Conservation (phyloP, 345 rosid genomes). For the Streptanthus diversifolius region DNA sequence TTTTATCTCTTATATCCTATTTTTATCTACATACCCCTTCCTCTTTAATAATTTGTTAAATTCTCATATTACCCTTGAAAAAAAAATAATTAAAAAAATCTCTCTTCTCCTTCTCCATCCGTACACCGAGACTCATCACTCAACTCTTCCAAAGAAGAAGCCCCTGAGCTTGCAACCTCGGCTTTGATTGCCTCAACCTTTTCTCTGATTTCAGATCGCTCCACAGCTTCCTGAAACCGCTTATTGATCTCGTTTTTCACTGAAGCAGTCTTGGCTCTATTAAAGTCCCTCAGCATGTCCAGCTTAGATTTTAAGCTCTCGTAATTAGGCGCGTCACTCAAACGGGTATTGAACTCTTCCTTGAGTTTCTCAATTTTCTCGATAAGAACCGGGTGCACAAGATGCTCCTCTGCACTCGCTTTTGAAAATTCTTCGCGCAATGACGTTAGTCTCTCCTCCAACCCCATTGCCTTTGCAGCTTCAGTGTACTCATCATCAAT, state of each 20-base stretch:
- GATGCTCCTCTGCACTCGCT: conserved; percentile 51
- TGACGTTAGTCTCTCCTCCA: conserved; percentile 45
- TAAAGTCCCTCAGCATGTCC: conserved; percentile 65
- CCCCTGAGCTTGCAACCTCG: conserved; percentile 47
- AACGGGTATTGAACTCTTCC: conserved; percentile 51
- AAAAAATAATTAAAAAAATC: no score
- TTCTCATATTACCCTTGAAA: no score
- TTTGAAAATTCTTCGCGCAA: conserved; percentile 51
- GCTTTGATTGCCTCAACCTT: conserved; percentile 61
- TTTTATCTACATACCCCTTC: no score
- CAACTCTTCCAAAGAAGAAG: conserved; percentile 48
- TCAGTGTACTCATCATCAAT: conserved; percentile 65
- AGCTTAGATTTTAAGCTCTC: conserved; percentile 59
- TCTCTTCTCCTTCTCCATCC: no score
- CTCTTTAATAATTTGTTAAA: no score
- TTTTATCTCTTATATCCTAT: no score
- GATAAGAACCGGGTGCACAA: conserved; percentile 50
- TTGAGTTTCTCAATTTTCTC: conserved; percentile 65
- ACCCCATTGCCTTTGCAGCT: conserved; percentile 60
- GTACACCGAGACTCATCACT: no score
- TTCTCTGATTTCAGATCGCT: conserved; percentile 55
- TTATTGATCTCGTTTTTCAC: conserved; percentile 49
- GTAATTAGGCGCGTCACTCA: conserved; percentile 60
- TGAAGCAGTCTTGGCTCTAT: conserved; percentile 49
- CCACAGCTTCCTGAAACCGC: conserved; percentile 56